These are phyloP conservation scores for Myxozyma neglecta DNA, from an alignment of 805 yeast genomes.

Conservation along the genomic window DNA sequence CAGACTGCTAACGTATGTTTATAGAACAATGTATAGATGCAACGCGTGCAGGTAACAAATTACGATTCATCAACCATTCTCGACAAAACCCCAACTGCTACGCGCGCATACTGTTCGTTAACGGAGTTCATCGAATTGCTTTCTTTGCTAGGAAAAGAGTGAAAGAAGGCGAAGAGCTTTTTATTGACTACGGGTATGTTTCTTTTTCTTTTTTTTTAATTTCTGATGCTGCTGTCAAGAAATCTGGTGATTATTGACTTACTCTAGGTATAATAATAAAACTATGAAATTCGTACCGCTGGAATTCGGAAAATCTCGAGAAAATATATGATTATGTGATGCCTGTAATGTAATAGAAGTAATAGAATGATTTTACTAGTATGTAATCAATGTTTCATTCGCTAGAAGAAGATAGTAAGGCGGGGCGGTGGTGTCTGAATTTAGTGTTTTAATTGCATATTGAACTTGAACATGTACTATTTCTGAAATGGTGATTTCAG, in stretches of 20 bases:
- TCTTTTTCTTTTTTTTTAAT: neutral
- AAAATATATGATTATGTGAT: neutral
- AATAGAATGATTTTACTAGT: neutral
- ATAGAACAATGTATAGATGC: constrained; percentile 30
- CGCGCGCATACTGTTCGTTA: constrained; percentile 27
- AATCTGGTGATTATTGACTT: neutral
- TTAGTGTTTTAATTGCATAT: too few relatives aligned
- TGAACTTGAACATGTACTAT: too few relatives aligned
- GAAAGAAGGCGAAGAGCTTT: constrained; percentile 30
- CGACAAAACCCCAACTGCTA: constrained; percentile 28
- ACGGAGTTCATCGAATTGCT: constrained; percentile 29
- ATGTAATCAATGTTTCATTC: too few relatives aligned
- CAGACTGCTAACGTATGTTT: neutral
- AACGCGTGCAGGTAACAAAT: constrained; percentile 27
- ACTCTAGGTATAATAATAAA: constrained; percentile 23
- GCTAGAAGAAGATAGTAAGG: too few relatives aligned
- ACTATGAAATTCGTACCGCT: constrained; percentile 30
- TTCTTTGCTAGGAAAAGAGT: constrained; percentile 23
- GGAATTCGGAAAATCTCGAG: constrained; percentile 5
- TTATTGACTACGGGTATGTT: constrained; percentile 27
- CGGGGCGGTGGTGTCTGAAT: too few relatives aligned
- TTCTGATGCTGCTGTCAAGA: neutral
- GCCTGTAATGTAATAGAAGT: neutral
- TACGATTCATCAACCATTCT: constrained; percentile 29
- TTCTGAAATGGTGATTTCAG: too few relatives aligned